Conservation (phyloP, 306 rosid species). For the Chamaecrista fasciculata region DNA sequence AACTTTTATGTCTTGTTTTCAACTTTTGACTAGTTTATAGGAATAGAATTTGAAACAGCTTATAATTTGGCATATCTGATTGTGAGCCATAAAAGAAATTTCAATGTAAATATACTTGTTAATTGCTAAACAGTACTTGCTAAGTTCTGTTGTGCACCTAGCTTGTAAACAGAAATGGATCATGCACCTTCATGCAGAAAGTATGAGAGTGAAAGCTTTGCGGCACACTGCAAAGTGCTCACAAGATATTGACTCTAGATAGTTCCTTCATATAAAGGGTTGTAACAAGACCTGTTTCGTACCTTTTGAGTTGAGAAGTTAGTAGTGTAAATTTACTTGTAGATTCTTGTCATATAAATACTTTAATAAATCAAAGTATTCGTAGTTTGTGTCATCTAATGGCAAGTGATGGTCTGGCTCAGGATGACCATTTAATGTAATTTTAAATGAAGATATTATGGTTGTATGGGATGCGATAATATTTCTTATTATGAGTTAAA, state of each 20-base stretch:
- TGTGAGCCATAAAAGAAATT: constrained; percentile 3
- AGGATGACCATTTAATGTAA: background rate
- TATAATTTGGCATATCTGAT: constrained; percentile 6
- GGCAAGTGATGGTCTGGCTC: background rate
- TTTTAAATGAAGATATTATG: constrained; percentile 4
- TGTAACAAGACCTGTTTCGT: background rate
- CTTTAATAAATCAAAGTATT: background rate
- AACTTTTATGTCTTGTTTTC: background rate
- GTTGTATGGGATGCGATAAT: constrained; percentile 12
- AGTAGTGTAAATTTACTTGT: constrained; percentile 8
- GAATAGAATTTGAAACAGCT: constrained; percentile 15
- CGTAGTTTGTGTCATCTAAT: background rate
- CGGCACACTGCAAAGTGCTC: constrained; percentile 4
- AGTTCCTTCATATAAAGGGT: constrained; percentile 22
- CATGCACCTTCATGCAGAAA: constrained; percentile 10
- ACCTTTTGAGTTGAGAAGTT: background rate
- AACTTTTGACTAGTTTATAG: constrained; percentile 18
- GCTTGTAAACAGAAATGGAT: constrained; percentile 19
- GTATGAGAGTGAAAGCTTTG: constrained; percentile 14
- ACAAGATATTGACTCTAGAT: constrained; percentile 5
- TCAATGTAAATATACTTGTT: background rate
- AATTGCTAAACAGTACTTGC: constrained; percentile 4
- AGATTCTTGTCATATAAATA: constrained; percentile 16
- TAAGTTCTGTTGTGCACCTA: background rate
- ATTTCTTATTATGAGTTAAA: background rate